Conservation (phyloP, 495 filamentous ascomycete species). For the Tuber microsphaerosporum region DNA sequence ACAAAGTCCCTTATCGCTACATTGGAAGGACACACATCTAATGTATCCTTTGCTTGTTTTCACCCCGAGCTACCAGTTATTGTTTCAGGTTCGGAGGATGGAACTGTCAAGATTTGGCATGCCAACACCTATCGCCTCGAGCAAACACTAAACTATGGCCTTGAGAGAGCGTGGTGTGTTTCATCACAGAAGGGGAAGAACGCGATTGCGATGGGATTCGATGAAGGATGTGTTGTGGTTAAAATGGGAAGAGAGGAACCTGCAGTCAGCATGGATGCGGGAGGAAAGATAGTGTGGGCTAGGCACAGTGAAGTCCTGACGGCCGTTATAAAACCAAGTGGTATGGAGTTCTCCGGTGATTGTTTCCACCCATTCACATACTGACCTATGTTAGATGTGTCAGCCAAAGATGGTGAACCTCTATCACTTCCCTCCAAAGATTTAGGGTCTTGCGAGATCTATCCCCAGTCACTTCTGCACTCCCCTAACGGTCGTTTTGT, state of each 20-base stretch:
- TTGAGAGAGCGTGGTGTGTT: slow-evolving; percentile 97
- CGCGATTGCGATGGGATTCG: slow-evolving; percentile 90
- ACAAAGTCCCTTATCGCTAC: slow-evolving; percentile 96
- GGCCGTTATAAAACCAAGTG: slow-evolving; percentile 84
- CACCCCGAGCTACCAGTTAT: slow-evolving; percentile 96
- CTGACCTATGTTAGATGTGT: slow-evolving; percentile 51
- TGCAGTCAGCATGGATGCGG: slow-evolving; percentile 91
- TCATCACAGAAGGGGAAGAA: slow-evolving; percentile 89
- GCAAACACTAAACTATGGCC: slow-evolving; percentile 87
- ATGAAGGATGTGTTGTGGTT: slow-evolving; percentile 94
- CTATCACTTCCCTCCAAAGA: slow-evolving; percentile 87
- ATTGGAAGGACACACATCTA: slow-evolving; percentile 93
- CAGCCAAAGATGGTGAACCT: slow-evolving; percentile 78
- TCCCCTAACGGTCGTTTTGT: slow-evolving; percentile 98
- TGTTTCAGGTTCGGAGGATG: slow-evolving; percentile 97
- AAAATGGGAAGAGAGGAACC: slow-evolving; percentile 97
- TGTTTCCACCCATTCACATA: not conserved
- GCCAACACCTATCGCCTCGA: slow-evolving; percentile 93
- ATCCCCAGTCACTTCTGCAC: slow-evolving; percentile 86
- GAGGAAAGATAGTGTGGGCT: slow-evolving; percentile 93
- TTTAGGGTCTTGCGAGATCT: slow-evolving; percentile 89
- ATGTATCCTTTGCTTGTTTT: slow-evolving; percentile 98
- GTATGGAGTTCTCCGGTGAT: slow-evolving; percentile 43
- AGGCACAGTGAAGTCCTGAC: slow-evolving; percentile 89
- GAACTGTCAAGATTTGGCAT: slow-evolving; percentile 97